A percentile compares a stretch with the other conserved stretches of the same genome.
Conservation (phyloP, 164 flowering plant species). For the Piper betle region DNA sequence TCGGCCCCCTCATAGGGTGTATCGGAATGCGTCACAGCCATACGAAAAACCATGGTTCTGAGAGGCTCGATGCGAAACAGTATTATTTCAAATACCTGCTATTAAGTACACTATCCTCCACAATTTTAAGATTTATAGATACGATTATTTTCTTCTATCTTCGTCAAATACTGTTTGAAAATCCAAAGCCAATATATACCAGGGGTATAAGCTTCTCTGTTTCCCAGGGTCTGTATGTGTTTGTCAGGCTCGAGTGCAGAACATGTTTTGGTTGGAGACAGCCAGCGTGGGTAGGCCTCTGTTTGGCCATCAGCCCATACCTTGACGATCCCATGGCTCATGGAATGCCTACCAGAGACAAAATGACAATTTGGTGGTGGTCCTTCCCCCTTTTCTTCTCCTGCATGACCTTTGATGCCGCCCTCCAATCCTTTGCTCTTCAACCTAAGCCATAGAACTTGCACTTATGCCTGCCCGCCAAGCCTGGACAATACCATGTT, state of each 20-base stretch:
- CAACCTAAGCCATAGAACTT: neutral
- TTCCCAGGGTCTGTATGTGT: too few species aligned
- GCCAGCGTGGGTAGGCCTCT: neutral
- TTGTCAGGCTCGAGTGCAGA: neutral
- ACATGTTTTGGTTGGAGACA: neutral
- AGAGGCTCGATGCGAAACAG: too few species aligned
- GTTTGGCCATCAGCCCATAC: neutral
- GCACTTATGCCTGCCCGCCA: neutral
- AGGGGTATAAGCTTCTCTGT: too few species aligned
- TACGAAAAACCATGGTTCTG: too few species aligned
- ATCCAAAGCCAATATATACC: too few species aligned
- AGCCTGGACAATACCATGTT: neutral
- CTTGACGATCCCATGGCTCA: neutral
- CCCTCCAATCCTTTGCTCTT: neutral
- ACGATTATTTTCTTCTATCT: too few species aligned
- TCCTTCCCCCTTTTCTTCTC: neutral
- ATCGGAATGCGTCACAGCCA: too few species aligned
- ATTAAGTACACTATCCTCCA: too few species aligned
- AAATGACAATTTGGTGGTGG: neutral
- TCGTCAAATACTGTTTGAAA: too few species aligned
- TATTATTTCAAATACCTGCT: too few species aligned
- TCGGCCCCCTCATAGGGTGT: too few species aligned
- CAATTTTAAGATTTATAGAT: too few species aligned
- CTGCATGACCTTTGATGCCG: neutral
- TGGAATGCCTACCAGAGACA: neutral